Conservation (phyloP, 1,284 basidiomycete genomes). For the Puccinia polysora region DNA sequence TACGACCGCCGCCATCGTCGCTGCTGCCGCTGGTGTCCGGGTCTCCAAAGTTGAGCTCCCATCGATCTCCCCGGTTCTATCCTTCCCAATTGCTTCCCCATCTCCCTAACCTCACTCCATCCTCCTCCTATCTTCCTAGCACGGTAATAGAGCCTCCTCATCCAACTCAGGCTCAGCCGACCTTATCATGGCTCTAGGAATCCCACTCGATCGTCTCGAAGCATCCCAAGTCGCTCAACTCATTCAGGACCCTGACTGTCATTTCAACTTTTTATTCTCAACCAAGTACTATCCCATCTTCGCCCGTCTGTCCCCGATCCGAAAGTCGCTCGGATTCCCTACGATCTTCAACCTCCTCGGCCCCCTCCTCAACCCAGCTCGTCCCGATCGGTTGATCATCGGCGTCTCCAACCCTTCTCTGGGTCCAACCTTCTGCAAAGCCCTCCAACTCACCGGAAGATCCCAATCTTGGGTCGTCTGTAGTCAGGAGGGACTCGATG, state of each 20-base stretch:
- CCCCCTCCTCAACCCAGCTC: slow-evolving; percentile 86
- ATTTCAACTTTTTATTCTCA: slow-evolving; percentile 89
- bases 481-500: slow-evolving; percentile 84
- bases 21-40: slow-evolving; percentile 85
- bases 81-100: not conserved
- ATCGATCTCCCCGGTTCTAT: not conserved
- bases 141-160: slow-evolving; percentile 87
- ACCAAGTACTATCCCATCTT: slow-evolving; percentile 88
- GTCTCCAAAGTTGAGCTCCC: slow-evolving; percentile 72
- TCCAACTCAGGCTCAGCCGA: slow-evolving; percentile 93
- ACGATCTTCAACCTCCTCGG: slow-evolving; percentile 97
- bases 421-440: slow-evolving; percentile 74
- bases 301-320: slow-evolving; percentile 75
- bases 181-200: slow-evolving; percentile 77
- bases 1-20: slow-evolving; percentile 88
- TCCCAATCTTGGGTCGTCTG: slow-evolving; percentile 86
- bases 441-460: slow-evolving; percentile 64
- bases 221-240: slow-evolving; percentile 61
- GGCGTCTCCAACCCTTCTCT: slow-evolving; percentile 81
- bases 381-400: slow-evolving; percentile 77
- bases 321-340: slow-evolving; percentile 82
- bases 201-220: slow-evolving; percentile 66
- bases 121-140: slow-evolving; percentile 62
- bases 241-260: slow-evolving; percentile 53
- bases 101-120: not conserved